Base-by-base conservation (phyloP, 1,284 basidiomycete genomes). In the Leccinum insolens region DNA sequence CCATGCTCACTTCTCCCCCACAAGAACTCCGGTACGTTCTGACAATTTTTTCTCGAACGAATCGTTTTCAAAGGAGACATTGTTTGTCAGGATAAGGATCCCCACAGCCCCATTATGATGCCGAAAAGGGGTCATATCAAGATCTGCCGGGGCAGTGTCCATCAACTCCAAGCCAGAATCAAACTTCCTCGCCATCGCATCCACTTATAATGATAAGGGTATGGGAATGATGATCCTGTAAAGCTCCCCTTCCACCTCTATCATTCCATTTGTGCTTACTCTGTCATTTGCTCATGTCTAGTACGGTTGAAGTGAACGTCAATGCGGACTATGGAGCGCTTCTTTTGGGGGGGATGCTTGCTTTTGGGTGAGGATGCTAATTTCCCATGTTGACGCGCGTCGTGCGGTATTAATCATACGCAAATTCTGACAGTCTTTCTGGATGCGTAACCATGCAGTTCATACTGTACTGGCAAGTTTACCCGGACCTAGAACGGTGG, bases 361-460 rank as follows among this genome's bases (percentile, higher is more conserved):
- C 76, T 34, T 75, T 75, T 15, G 59, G 64, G 74, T 68, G 49
- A 67, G 73, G 12, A 22, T 61, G 2, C 5, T 31, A 3, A 6
- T 17, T 49, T 44, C n/a, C 17, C n/a, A 37, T 44, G n/a, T 49
- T 4, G 14, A 9, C n/a, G 15, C 3, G 49, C 14, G 9, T 46
- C 22, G 2, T 31, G 22, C 2, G 7, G 25, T n/a, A 14, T 14
- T 61, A 25, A 70, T 63, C 7, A 11, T 34, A 61, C 22, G 41
- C 20, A 41, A 60, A 41, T 22, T 20, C 12, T 57, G 12, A 25
- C 46, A 75, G 76, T 34, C 68, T 75, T 39, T 75, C 74, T 3
- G 74, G 76, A 61, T 77, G 76, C 17, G 65, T 75, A 17, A 75
- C 58, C 44, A 68, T 75, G 68, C 74, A 75, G 62, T 76, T 72